phyloP scores from a whole-genome alignment of 192 early-diverging fungal genomes.

The Gamsiella multidivaricata region DNA sequence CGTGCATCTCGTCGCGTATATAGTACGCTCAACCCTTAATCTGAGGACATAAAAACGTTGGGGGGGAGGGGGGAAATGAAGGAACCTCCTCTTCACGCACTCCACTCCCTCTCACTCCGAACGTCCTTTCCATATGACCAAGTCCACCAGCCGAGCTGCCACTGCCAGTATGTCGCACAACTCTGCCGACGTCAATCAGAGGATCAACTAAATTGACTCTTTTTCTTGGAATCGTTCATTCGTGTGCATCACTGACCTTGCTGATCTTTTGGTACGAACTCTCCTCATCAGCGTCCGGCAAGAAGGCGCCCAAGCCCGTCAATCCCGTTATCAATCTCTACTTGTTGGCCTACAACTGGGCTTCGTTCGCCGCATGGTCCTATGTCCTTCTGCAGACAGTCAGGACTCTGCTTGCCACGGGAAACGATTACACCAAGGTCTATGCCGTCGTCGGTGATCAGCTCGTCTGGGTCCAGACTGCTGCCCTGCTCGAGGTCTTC shows the following conservation, averaged over 20 bases:
- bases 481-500: slow-evolving; percentile 84
- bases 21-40: too few relatives aligned
- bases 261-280: background rate
- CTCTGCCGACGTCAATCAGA: background rate
- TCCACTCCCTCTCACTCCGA: background rate
- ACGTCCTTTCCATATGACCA: slow-evolving; percentile 20
- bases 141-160: slow-evolving; percentile 26
- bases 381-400: slow-evolving; percentile 72
- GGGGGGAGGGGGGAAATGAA: slow-evolving; percentile 7
- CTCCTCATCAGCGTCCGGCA: slow-evolving; percentile 26
- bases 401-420: slow-evolving; percentile 62
- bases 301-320: slow-evolving; percentile 46
- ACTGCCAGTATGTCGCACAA: slow-evolving; percentile 14
- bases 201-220: background rate
- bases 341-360: slow-evolving; percentile 87
- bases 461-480: slow-evolving; percentile 82
- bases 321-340: slow-evolving; percentile 66
- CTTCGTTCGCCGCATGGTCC: slow-evolving; percentile 86
- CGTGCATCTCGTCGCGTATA: too few relatives aligned
- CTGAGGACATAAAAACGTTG: slow-evolving; percentile 16
- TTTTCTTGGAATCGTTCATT: background rate
- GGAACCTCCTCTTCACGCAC: background rate
- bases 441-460: slow-evolving; percentile 74
- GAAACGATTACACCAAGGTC: slow-evolving; percentile 65
- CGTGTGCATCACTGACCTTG: background rate